Base-by-base conservation (phyloP, 148 eudicot genomes). In the Oxyria digyna region DNA sequence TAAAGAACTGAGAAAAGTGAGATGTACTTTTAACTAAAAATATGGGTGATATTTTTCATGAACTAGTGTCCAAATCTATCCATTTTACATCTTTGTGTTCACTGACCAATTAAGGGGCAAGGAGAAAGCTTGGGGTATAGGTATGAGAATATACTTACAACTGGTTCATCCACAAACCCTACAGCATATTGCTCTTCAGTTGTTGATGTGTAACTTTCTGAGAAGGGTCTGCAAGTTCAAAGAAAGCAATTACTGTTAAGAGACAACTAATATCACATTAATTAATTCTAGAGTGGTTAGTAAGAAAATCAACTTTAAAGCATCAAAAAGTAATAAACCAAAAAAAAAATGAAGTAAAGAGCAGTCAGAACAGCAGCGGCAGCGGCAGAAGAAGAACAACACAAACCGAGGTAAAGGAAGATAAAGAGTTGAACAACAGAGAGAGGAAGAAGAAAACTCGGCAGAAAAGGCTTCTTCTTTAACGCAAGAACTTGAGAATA, bases 131-230 rank as follows among this genome's bases (percentile, higher is more conserved):
- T 38, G 31, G 15, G 0, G 33, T 27, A 55, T 55, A 46, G 23
- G 9, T 13, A 59, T 27, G 62, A 6, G 29, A 54, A 21, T 17
- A 26, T 21, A 83, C 95, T 80, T 84, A 91, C 97, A 67, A 69
- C 69, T 33, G 83, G 76, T 38, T 74, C 85, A 37, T 87, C 92
- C 40, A 89, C 86, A 71, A 77, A 74, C 50, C 85, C 85, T 32
- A 85, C 97, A 70, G 89, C 92, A 81, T 82, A 91, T 45, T 78
- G 73, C 50, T 84, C 89, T 55, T 77, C 91, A 62, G 75, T 76
- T 20, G 80, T 88, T 43, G 87, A 72, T 50, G 40, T 49, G 59
- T 81, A 78, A 67, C 43, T 77, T 32, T 87, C 93, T 74, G 91
- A 71, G 57, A 84, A 91, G 64, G 87, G 85, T 84, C 97, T 91